Percentiles rank a stretch among this genome's conserved stretches.
Conservation (phyloP, 805 yeast genomes). For the Teunomyces tritomae region DNA sequence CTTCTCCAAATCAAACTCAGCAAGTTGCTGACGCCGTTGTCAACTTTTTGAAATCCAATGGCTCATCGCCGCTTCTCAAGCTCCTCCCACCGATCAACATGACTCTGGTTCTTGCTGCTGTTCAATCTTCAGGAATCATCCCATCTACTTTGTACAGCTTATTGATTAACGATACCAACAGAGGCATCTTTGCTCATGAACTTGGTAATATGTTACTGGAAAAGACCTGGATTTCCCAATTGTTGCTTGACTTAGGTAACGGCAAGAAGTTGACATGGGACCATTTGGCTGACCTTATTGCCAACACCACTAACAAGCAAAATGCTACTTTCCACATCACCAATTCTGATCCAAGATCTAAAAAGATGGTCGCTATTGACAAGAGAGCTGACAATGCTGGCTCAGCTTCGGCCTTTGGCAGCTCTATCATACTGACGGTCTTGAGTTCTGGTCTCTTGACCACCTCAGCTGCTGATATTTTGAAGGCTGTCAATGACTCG, state of each 20-base stretch:
- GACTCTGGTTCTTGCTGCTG: slow-evolving; percentile 18
- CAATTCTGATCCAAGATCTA: slow-evolving; percentile 20
- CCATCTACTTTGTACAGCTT: slow-evolving; percentile 22
- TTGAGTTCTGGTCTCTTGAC: slow-evolving; percentile 7
- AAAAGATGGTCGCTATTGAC: slow-evolving; percentile 2
- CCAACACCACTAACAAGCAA: slow-evolving; percentile 28
- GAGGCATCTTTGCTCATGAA: slow-evolving; percentile 21
- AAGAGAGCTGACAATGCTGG: slow-evolving; percentile 21
- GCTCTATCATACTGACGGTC: slow-evolving; percentile 20
- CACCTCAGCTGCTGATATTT: slow-evolving; percentile 14
- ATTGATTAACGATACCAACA: slow-evolving; percentile 28
- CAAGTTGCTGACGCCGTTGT: neutral
- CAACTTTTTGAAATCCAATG: neutral
- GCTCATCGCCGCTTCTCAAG: slow-evolving; percentile 1
- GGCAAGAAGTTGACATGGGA: slow-evolving; percentile 29
- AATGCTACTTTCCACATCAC: slow-evolving; percentile 24
- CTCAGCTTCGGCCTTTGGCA: slow-evolving; percentile 29
- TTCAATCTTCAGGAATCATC: slow-evolving; percentile 27
- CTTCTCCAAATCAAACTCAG: slow-evolving; percentile 19
- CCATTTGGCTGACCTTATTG: slow-evolving; percentile 28
- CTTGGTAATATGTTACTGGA: slow-evolving; percentile 25
- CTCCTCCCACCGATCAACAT: slow-evolving; percentile 17
- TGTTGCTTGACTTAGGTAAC: slow-evolving; percentile 32
- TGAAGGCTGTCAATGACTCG: slow-evolving; percentile 31
- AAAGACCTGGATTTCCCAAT: slow-evolving; percentile 27